These are phyloP conservation scores for Gardenia jasminoides DNA, from an alignment of 257 asterid species.

Conservation along the genomic window DNA sequence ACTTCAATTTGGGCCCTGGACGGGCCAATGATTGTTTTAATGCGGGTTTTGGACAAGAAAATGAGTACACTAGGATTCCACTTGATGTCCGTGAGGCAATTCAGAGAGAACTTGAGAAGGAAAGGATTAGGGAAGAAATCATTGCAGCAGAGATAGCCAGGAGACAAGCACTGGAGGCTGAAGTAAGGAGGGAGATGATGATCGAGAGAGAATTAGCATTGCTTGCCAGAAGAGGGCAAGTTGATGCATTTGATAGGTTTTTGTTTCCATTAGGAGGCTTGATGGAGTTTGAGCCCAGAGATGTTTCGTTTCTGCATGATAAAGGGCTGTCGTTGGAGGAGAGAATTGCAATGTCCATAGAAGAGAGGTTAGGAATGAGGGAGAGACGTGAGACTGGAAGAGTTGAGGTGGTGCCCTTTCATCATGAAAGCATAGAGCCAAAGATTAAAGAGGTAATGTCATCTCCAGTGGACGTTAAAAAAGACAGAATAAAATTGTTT, in stretches of 20 bases:
- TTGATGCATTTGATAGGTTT: constrained; percentile 11
- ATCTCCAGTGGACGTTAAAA: constrained; percentile 16
- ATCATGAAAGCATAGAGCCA: constrained; percentile 10
- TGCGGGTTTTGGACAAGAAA: constrained; percentile 7
- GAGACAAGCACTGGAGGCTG: constrained; percentile 51
- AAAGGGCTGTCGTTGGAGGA: constrained; percentile 34
- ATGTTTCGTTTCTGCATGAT: constrained; percentile 16
- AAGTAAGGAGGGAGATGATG: constrained; percentile 58
- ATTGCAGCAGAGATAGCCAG: constrained; percentile 42
- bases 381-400: constrained; percentile 16
- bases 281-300: constrained; percentile 23
- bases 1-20: too few relatives aligned
- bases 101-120: constrained; percentile 50
- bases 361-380: constrained; percentile 25
- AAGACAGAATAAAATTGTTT: constrained; percentile 33
- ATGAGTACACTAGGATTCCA: constrained; percentile 14
- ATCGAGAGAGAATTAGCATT: constrained; percentile 43
- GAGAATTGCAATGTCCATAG: constrained; percentile 21
- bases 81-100: constrained; percentile 25
- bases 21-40: not conserved
- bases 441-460: constrained; percentile 31
- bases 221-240: constrained; percentile 17
- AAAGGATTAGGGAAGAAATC: constrained; percentile 52
- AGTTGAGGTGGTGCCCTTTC: constrained; percentile 22
- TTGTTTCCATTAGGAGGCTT: constrained; percentile 24